These are phyloP conservation scores for Fusarium sambucinum DNA, from an alignment of 2,329 filamentous ascomycete species.

Conservation along the genomic window DNA sequence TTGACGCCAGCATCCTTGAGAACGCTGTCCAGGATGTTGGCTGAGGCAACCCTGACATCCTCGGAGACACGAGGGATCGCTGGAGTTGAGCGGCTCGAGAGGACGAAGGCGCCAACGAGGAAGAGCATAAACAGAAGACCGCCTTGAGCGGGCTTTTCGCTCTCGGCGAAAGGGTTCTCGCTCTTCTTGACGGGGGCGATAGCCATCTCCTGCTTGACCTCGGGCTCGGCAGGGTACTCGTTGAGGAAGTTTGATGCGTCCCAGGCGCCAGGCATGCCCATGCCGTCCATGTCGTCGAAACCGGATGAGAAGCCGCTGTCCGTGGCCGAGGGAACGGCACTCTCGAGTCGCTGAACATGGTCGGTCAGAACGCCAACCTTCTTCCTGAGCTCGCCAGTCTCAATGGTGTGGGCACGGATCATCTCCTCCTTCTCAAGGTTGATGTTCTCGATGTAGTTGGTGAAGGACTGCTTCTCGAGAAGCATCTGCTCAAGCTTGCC, in stretches of 20 bases:
- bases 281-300: slow-evolving; percentile 85
- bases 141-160: slow-evolving; percentile 78
- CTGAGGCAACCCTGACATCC: slow-evolving; percentile 82
- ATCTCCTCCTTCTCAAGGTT: slow-evolving; percentile 92
- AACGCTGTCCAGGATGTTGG: slow-evolving; percentile 81
- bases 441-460: slow-evolving; percentile 80
- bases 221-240: slow-evolving; percentile 73
- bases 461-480: slow-evolving; percentile 78
- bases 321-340: slow-evolving; percentile 61
- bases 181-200: slow-evolving; percentile 66
- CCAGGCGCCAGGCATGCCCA: slow-evolving; percentile 86
- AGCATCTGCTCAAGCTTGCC: slow-evolving; percentile 77
- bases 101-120: slow-evolving; percentile 94
- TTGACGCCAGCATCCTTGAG: slow-evolving; percentile 81
- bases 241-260: slow-evolving; percentile 79
- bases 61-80: slow-evolving; percentile 83
- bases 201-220: slow-evolving; percentile 71
- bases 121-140: slow-evolving; percentile 94
- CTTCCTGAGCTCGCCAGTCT: slow-evolving; percentile 92
- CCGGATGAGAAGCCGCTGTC: slow-evolving; percentile 75
- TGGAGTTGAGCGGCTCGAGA: slow-evolving; percentile 82
- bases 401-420: slow-evolving; percentile 86
- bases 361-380: slow-evolving; percentile 86
- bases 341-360: slow-evolving; percentile 78
- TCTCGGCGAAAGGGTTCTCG: slow-evolving; percentile 57